phyloP scores from a whole-genome alignment of 148 eudicot species.

The Rhododendron simsii region DNA sequence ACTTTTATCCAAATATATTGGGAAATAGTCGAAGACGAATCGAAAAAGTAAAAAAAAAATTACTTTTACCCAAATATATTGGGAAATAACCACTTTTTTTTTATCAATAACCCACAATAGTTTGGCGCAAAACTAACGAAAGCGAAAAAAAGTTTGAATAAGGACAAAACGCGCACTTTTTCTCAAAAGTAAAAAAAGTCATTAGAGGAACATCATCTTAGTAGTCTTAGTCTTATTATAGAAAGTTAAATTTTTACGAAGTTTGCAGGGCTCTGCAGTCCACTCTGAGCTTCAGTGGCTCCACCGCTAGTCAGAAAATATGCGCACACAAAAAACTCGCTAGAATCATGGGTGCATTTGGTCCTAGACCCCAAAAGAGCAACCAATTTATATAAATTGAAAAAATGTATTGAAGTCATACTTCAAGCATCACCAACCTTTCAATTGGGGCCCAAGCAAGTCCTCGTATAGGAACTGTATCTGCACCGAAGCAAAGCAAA shows the following conservation, averaged over 20 bases:
- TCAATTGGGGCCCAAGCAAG: constrained; percentile 85
- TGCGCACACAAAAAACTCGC: too few relatives aligned
- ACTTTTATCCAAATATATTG: too few relatives aligned
- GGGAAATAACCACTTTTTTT: too few relatives aligned
- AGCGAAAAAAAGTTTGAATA: too few relatives aligned
- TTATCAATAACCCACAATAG: too few relatives aligned
- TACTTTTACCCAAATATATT: too few relatives aligned
- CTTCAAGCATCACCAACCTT: constrained; percentile 44
- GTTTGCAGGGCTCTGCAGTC: background rate
- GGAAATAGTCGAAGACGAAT: too few relatives aligned
- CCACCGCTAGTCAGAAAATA: background rate
- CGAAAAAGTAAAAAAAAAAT: too few relatives aligned
- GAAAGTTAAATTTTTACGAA: background rate
- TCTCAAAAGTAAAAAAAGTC: too few relatives aligned
- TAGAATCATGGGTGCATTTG: background rate
- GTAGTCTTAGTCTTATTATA: background rate
- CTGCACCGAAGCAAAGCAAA: constrained; percentile 84
- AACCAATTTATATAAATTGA: background rate
- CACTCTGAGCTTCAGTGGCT: background rate
- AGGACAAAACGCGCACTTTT: too few relatives aligned
- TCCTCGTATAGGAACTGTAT: constrained; percentile 81
- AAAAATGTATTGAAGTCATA: background rate
- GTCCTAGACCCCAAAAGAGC: background rate
- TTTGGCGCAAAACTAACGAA: too few relatives aligned
- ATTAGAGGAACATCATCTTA: too few relatives aligned